Evolutionary conservation across 495 filamentous ascomycete genomes (phyloP), one percentile per base, ranked within the genome.

Genomic region (Podospora sp.): DNA sequence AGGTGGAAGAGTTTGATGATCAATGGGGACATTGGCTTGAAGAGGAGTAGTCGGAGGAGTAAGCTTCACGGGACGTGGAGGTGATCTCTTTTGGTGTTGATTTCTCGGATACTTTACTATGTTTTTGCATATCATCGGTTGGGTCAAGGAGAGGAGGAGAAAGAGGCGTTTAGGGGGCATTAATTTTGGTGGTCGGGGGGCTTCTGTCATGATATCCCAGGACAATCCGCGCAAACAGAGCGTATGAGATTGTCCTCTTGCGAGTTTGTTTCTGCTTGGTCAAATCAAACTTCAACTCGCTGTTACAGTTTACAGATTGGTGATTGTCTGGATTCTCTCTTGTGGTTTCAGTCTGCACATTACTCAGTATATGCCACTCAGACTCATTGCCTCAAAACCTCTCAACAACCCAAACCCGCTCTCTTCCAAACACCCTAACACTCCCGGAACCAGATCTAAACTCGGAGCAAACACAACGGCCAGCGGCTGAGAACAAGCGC

Each of bases 1-100:
- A 78, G 91, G 72, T 93, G 90, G 90, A 88, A 88, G 76, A 84
- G 86, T 60, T 79, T 87, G 63, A 82, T 91, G 72, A 74, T 88
- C 9, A 83, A 82, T 22, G 86, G 89, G 20, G 88, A 90, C 18
- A 81, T 90, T 29, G 85, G 84, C 14, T 77, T 91, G 65, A 84
- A 82, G 73, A 73, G 77, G 76, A 71, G 81, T 72, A 70, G 72
- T 70, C 71, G 81, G 65, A 75, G 82, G 71, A 77, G 76, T 72
- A 79, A 80, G 75, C 72, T 85, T 66, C 77, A 86, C 75, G 73
- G 80, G 69, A 82, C 82, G 58, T 82, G 82, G 85, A 71, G 83
- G 78, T 84, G 79, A 85, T 53, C 16, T 16, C 16, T 65, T 21
- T 65, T 65, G 56, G 9, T 9, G 21, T 57, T 63, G 40, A 26